phyloP scores from a whole-genome alignment of 179 eudicot species.

The Patellifolia procumbens region DNA sequence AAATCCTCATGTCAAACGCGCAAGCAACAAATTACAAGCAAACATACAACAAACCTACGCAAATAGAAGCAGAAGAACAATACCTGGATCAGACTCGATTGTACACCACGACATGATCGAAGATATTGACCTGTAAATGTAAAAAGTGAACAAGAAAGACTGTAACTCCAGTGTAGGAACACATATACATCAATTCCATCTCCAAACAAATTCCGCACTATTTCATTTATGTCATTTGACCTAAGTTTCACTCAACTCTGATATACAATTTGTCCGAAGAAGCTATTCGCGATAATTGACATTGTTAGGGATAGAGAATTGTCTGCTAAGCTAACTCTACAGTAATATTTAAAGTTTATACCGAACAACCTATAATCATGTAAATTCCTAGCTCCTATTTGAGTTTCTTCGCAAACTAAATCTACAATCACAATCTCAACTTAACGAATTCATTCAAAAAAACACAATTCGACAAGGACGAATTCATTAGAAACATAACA shows the following conservation, averaged over 20 bases:
- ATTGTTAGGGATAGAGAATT: too few species aligned
- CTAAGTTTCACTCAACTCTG: not conserved
- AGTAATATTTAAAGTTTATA: not conserved
- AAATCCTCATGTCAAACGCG: not conserved
- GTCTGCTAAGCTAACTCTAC: too few species aligned
- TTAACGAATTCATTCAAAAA: not conserved
- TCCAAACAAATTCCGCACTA: not conserved
- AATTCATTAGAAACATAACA: not conserved
- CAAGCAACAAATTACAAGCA: not conserved
- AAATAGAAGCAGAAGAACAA: not conserved
- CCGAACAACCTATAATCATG: too few species aligned
- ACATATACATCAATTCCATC: not conserved
- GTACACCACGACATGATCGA: constrained; percentile 44
- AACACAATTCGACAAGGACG: not conserved
- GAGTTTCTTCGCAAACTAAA: not conserved
- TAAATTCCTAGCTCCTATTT: too few species aligned
- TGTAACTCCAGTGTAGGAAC: not conserved
- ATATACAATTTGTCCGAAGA: not conserved
- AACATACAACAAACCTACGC: not conserved
- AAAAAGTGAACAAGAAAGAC: not conserved
- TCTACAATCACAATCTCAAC: not conserved
- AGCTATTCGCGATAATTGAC: not conserved
- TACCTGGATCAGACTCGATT: constrained; percentile 45
- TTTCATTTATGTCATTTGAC: not conserved
- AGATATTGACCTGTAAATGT: constrained; percentile 20